phyloP scores from a whole-genome alignment of 495 filamentous ascomycete genomes.

The Tuber umbilicatum region DNA sequence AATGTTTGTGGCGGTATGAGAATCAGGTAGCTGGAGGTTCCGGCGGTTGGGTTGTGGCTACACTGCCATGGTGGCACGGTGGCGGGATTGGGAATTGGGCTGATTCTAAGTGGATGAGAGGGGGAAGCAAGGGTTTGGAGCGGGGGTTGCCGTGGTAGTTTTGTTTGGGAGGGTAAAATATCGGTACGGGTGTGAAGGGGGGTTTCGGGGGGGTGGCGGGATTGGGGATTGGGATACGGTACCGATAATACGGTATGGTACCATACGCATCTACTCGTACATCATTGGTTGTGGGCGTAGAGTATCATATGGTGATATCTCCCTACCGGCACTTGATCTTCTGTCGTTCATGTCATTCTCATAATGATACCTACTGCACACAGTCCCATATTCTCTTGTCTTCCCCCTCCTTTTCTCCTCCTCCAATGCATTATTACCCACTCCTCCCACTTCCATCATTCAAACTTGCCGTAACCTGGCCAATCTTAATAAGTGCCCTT shows the following conservation, averaged over 20 bases:
- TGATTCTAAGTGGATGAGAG: background rate
- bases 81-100: background rate
- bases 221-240: background rate
- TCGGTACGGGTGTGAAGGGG: background rate
- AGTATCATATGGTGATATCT: background rate
- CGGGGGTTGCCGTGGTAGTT: background rate
- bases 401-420: background rate
- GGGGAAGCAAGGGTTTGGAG: background rate
- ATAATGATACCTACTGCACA: no score
- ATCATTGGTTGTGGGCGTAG: background rate
- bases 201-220: background rate
- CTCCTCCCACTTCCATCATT: background rate
- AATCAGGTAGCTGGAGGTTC: background rate
- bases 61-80: background rate
- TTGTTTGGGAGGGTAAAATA: background rate
- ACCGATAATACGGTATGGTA: background rate
- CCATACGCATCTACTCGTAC: background rate
- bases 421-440: background rate
- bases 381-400: background rate
- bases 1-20: background rate
- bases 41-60: background rate
- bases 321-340: background rate
- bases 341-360: background rate
- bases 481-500: conserved; percentile 57
- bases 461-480: conserved; percentile 54